Evolutionary conservation across 306 rosid species (phyloP).

Genomic region (Quercus bicolor): DNA sequence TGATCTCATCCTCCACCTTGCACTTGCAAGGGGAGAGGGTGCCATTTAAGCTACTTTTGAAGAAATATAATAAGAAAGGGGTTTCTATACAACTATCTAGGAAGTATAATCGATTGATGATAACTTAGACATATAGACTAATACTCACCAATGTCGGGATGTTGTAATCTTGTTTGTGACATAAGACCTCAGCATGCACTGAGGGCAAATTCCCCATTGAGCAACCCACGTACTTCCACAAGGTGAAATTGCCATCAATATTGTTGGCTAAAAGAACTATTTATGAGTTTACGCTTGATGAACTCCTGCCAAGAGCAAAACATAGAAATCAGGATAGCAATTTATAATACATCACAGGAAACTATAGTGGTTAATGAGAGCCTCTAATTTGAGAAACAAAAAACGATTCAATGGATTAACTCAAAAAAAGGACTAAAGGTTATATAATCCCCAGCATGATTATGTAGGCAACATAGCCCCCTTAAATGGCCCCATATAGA

Average conservation of each 20-base stretch:
- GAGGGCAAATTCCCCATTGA: constrained; percentile 89
- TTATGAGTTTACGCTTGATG: not conserved
- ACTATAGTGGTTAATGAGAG: not conserved
- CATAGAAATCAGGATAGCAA: not conserved
- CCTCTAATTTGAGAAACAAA: not conserved
- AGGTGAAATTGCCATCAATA: constrained; percentile 69
- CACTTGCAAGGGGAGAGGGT: no score
- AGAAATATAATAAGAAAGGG: not conserved
- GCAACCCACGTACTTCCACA: constrained; percentile 65
- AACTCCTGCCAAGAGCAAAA: constrained; percentile 18
- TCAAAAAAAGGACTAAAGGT: not conserved
- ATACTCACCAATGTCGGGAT: constrained; percentile 50
- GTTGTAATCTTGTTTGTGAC: constrained; percentile 39
- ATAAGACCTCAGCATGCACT: constrained; percentile 36
- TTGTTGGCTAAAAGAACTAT: constrained; percentile 16
- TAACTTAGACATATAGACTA: not conserved
- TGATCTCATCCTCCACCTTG: no score
- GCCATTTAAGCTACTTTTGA: not conserved
- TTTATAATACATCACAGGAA: not conserved
- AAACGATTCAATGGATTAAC: not conserved
- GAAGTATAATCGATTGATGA: not conserved
- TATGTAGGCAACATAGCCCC: not conserved
- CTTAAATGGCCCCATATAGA: not conserved
- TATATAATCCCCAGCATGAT: not conserved
- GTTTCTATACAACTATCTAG: not conserved